These are phyloP conservation scores for Oidium heveae DNA, from an alignment of 2,329 filamentous ascomycete species.

Conservation along the genomic window DNA sequence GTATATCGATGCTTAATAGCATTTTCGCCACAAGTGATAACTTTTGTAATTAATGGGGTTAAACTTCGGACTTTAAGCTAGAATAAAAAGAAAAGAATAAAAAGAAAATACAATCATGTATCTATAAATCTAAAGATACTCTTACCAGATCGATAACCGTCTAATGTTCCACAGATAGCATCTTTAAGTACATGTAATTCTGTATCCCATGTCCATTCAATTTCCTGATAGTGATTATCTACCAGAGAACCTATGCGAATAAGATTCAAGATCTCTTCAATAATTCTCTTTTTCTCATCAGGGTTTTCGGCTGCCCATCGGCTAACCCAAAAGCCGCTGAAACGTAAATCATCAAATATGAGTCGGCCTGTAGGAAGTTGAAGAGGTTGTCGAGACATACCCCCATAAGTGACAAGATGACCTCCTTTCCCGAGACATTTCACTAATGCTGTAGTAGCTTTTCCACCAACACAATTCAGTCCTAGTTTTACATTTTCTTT, in stretches of 20 bases:
- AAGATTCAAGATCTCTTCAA: slow-evolving; percentile 62
- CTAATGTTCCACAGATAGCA: slow-evolving; percentile 59
- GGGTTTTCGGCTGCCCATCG: slow-evolving; percentile 60
- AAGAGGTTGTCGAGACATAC: slow-evolving; percentile 77
- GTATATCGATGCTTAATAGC: no score
- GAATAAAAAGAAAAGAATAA: no score
- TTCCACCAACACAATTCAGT: slow-evolving; percentile 84
- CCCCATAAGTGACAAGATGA: slow-evolving; percentile 79
- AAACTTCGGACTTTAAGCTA: no score
- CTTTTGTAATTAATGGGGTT: no score
- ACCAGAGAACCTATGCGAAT: slow-evolving; percentile 53
- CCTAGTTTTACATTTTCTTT: slow-evolving; percentile 51
- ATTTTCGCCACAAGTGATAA: no score
- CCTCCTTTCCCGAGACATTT: slow-evolving; percentile 43
- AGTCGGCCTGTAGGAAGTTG: slow-evolving; percentile 57
- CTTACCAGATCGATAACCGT: slow-evolving; percentile 71
- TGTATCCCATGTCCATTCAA: slow-evolving; percentile 66
- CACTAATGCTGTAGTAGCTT: slow-evolving; percentile 53
- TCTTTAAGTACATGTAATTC: slow-evolving; percentile 39
- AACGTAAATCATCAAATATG: slow-evolving; percentile 80
- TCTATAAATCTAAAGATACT: slow-evolving; percentile 63
- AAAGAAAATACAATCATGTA: no score
- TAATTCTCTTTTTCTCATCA: slow-evolving; percentile 48
- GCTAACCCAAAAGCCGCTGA: slow-evolving; percentile 88
- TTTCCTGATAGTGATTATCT: slow-evolving; percentile 59